phyloP scores from a whole-genome alignment of 768 basidiomycete genomes.

The Lyophyllum atratum region DNA sequence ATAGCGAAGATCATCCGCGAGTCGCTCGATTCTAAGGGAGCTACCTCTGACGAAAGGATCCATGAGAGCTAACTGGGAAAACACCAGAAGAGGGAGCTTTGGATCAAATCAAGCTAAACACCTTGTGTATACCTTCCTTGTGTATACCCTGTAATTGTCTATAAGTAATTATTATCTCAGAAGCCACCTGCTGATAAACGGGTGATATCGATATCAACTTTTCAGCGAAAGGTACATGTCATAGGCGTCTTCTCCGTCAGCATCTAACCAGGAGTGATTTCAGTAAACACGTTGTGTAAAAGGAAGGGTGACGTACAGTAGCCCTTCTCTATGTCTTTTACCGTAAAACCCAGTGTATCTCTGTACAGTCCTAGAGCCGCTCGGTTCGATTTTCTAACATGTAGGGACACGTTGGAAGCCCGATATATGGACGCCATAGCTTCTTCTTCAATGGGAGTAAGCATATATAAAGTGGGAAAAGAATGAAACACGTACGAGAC shows the following conservation, averaged over 20 bases:
- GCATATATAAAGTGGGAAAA: not conserved
- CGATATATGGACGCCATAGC: slow-evolving; percentile 89
- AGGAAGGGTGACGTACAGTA: slow-evolving; percentile 68
- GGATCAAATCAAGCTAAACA: not conserved
- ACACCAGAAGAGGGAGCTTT: not conserved
- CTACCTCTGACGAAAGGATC: slow-evolving; percentile 5
- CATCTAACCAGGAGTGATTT: slow-evolving; percentile 54
- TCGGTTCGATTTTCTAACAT: slow-evolving; percentile 94
- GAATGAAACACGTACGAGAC: slow-evolving; percentile 65
- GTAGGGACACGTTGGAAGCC: slow-evolving; percentile 86
- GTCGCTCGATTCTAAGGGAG: slow-evolving; percentile 41
- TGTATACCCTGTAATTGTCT: slow-evolving; percentile 5
- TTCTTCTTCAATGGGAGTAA: slow-evolving; percentile 55
- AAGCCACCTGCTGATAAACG: not conserved
- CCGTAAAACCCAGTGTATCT: slow-evolving; percentile 89
- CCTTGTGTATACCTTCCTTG: not conserved
- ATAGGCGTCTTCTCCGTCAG: slow-evolving; percentile 94
- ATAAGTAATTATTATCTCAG: not conserved
- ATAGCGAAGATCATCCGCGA: slow-evolving; percentile 64
- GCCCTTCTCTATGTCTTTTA: slow-evolving; percentile 84
- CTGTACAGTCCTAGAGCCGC: slow-evolving; percentile 88
- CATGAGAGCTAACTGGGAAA: not conserved
- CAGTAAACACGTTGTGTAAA: not conserved
- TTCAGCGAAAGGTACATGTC: slow-evolving; percentile 79
- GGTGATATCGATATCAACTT: not conserved